Base-by-base conservation (phyloP, 1,284 basidiomycete species). In the Veloporphyrellus conicus region DNA sequence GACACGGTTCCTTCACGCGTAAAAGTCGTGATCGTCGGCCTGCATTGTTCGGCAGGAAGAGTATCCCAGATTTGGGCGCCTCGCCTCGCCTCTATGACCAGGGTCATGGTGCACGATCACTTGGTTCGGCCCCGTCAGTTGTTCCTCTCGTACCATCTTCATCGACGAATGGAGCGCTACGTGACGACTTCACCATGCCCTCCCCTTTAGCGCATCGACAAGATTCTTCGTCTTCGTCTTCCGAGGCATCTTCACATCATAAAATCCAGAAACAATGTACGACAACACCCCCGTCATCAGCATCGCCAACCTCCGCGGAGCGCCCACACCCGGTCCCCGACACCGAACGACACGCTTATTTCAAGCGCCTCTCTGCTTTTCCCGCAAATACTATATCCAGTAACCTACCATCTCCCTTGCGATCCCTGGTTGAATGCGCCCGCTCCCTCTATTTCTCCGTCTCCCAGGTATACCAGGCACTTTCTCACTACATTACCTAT, bases 391-490 rank as follows among this genome's bases (percentile, higher is more conserved):
- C 50, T 15, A 78, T 86, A 28, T 77, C 82, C 20, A 83, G 82
- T 54, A 76, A 83, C 14, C 78, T 96, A 10, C 90, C 94, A 0
- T 71, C 77, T 8, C 74, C 87, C 9, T 73, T 98, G 15, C 72
- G 87, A 22, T 77, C 77, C 36, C 78, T 95, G 28, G 78, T 95
- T 43, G 93, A 99, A 61, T 87, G 89, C 6, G 84, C 91, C 39
- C 86, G 95, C 23, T 93, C 91, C 12, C 84, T 99, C 38, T 78
- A 98, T 18, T 99, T 97, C 64, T 88, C 93, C 2, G 76, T 95
- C 47, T 92, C 90, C 25, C 94, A 98, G 68, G 82, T 98, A 25
- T 90, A 97, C 63, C 83, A 92, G 52, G 86, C 91, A 0, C 72
- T 99, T 22, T 84, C 90, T 49, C 90, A 96, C 60, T 96, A 95